These are phyloP conservation scores for Lepidium africanum DNA, from an alignment of 345 rosid species.

Conservation along the genomic window DNA sequence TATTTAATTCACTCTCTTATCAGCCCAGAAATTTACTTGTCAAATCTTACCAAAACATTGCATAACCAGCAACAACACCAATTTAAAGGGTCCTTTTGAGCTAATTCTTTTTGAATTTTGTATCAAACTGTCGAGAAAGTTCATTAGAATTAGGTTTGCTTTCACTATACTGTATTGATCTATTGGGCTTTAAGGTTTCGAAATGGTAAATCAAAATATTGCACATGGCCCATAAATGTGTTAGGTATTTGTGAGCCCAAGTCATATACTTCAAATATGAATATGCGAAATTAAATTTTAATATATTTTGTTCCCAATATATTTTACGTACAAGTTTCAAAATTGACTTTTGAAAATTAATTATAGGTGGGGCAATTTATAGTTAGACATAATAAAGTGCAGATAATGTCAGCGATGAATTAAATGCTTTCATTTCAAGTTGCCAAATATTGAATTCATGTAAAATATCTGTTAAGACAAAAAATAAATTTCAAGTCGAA, in stretches of 20 bases:
- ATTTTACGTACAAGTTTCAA: neutral
- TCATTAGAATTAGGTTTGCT: neutral
- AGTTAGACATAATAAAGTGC: neutral
- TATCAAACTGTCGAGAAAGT: neutral
- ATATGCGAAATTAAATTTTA: neutral
- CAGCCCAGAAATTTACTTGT: neutral
- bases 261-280: neutral
- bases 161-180: neutral
- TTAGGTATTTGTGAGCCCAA: neutral
- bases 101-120: neutral
- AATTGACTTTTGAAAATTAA: conserved; percentile 9
- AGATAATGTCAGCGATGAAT: neutral
- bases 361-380: conserved; percentile 5
- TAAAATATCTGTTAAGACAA: neutral
- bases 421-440: conserved; percentile 17
- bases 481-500: neutral
- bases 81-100: neutral
- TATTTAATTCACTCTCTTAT: neutral
- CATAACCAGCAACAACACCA: neutral
- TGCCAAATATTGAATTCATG: neutral
- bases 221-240: neutral
- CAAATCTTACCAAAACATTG: neutral
- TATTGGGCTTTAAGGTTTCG: neutral
- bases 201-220: neutral
- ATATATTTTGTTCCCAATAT: neutral